These are phyloP conservation scores for Nicotiana tabacum DNA, from an alignment of 257 asterid species.

Conservation along the genomic window DNA sequence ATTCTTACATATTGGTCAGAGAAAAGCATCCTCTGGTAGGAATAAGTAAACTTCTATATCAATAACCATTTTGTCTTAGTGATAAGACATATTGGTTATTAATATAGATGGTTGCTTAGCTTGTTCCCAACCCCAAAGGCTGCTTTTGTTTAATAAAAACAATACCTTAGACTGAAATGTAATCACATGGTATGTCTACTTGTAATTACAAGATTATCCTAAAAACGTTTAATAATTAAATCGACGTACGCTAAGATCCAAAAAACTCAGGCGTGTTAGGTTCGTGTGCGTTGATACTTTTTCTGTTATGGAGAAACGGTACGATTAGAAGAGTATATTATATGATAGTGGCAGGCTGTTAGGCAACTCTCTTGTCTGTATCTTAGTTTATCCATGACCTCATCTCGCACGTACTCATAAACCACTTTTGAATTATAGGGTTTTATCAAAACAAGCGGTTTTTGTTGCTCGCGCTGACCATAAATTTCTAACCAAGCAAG, in stretches of 20 bases:
- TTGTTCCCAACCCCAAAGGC: background rate
- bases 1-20: background rate
- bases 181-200: constrained; percentile 4
- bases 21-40: background rate
- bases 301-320: background rate
- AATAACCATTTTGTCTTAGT: background rate
- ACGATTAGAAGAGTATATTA: background rate
- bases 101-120: background rate
- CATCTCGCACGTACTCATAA: background rate
- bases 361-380: background rate
- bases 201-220: background rate
- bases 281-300: background rate
- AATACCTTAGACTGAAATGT: background rate
- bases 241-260: background rate
- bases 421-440: background rate
- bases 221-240: background rate
- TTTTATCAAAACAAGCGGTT: background rate
- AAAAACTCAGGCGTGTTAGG: background rate
- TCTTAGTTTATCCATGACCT: background rate
- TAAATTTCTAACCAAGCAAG: background rate
- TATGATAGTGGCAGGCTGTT: background rate
- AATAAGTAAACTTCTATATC: background rate
- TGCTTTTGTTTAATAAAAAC: background rate
- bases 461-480: background rate
- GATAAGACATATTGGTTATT: background rate